Base-by-base conservation (phyloP, 768 basidiomycete species). In the Lentinus tigrinus region DNA sequence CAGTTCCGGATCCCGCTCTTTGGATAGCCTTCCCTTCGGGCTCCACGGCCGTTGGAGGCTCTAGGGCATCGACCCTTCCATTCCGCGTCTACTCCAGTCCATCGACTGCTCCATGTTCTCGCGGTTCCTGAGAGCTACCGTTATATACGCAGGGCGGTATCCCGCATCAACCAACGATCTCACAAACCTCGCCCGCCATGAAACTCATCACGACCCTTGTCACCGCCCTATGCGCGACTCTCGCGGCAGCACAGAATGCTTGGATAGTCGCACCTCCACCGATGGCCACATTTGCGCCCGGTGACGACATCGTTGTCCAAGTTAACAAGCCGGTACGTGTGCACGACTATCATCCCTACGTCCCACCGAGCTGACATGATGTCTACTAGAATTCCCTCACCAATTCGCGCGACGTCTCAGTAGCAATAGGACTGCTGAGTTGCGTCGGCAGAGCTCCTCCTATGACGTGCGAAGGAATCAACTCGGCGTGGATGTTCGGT, bases 231-330 rank as follows among this genome's bases (percentile, higher is more conserved):
- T 40, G 69, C 37, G 60, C 67, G 31, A 42, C 63, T 4, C 59
- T 67, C 59, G 58, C 60, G 21, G 59, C 57, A 42, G 71, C 69
- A 8, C 75, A 77, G 67, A 58, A 36, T n/a, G 67, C 74, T 55
- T 13, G 28, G 24, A 73, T 77, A 36, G 67, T 57, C 1, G 44
- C 60, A n/a, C 75, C 75, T 1, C 50, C 53, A 17, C 31, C 54
- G 4, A 13, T 34, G 10, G 47, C 52, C 48, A 51, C 38, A 4
- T n/a, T 47, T 49, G 17, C 49, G 2, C 46, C 54, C 31, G 56
- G 52, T 9, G 36, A 56, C 0, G 34, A 28, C 16, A 61, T 60
- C 40, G 59, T 48, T n/a, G 74, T 76, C n/a, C 65, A 74, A 26
- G 64, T 77, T 28, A 63, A 67, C 38, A 62, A 66, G 16, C 47